Evolutionary conservation across 2,329 filamentous ascomycete species (phyloP).

Genomic region (Ophioceras dolichostomum): DNA sequence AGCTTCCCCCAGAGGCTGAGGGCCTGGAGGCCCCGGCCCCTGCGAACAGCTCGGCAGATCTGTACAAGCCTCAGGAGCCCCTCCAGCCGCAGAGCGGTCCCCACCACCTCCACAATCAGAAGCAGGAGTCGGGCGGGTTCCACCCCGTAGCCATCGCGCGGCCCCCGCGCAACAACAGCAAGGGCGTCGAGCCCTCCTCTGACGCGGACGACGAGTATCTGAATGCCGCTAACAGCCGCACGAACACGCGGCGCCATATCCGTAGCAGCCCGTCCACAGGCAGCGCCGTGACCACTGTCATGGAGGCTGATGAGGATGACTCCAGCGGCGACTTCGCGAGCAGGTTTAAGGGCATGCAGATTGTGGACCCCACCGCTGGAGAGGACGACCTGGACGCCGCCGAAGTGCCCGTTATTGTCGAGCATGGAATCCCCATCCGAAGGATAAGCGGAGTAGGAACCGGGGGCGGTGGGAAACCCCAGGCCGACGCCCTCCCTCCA

Average conservation of each 20-base stretch:
- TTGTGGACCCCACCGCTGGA: slow-evolving; percentile 40
- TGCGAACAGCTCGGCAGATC: slow-evolving; percentile 14
- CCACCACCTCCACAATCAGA: slow-evolving; percentile 5
- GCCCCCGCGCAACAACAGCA: slow-evolving; percentile 1
- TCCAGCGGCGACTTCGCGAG: slow-evolving; percentile 28
- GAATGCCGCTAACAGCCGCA: slow-evolving; percentile 38
- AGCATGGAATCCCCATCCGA: slow-evolving; percentile 12
- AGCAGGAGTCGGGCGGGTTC: background rate
- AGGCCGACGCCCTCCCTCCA: slow-evolving; percentile 1
- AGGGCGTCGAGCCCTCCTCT: background rate
- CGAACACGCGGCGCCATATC: slow-evolving; percentile 72
- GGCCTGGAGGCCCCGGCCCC: slow-evolving; percentile 49
- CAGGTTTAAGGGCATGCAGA: slow-evolving; percentile 32
- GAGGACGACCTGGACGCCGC: slow-evolving; percentile 33
- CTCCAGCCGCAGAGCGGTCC: slow-evolving; percentile 13
- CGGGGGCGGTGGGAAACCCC: background rate
- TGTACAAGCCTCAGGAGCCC: slow-evolving; percentile 19
- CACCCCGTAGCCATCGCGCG: background rate
- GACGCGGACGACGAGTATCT: slow-evolving; percentile 33
- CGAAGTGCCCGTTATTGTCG: slow-evolving; percentile 26
- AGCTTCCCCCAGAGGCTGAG: slow-evolving; percentile 85
- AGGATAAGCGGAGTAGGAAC: background rate
- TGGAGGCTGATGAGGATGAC: slow-evolving; percentile 76
- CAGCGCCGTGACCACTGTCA: slow-evolving; percentile 67
- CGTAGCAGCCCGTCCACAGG: slow-evolving; percentile 70